Conservation (phyloP, 768 basidiomycete genomes). For the Macrolepiota fuliginosa region DNA sequence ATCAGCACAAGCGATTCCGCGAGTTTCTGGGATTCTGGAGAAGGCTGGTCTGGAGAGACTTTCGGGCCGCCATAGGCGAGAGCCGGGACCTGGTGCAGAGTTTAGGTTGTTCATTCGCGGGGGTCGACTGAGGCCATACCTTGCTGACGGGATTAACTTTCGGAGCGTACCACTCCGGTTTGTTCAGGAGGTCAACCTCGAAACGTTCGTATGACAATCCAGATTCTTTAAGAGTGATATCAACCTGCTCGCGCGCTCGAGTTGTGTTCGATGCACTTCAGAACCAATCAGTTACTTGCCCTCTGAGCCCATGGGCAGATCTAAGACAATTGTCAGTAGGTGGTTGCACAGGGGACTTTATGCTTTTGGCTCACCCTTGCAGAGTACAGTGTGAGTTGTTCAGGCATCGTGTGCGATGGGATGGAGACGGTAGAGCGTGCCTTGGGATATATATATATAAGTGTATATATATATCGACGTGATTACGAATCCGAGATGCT, state of each 20-base stretch:
- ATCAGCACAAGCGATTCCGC: constrained; percentile 65
- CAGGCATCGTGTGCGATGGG: constrained; percentile 18
- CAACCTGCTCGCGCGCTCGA: constrained; percentile 32
- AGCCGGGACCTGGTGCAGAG: constrained; percentile 45
- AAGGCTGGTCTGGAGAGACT: constrained; percentile 52
- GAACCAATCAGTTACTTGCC: constrained; percentile 27
- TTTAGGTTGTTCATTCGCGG: neutral
- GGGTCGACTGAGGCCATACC: constrained; percentile 29
- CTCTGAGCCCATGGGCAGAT: constrained; percentile 60
- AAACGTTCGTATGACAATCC: constrained; percentile 45
- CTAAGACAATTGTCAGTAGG: constrained; percentile 24
- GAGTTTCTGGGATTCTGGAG: constrained; percentile 57
- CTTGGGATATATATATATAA: neutral
- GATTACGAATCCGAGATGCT: neutral
- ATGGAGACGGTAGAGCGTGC: neutral
- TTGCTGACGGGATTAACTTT: constrained; percentile 68
- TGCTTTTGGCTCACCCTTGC: constrained; percentile 34
- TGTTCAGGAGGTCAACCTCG: constrained; percentile 61
- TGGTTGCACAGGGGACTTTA: neutral
- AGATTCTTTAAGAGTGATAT: constrained; percentile 61
- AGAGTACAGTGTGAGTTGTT: constrained; percentile 40
- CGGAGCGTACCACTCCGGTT: constrained; percentile 67
- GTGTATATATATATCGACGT: neutral
- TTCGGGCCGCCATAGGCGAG: constrained; percentile 61
- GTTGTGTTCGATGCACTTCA: neutral